Evolutionary conservation across 768 basidiomycete genomes (phyloP).

Genomic region (Lepiota venenata): DNA sequence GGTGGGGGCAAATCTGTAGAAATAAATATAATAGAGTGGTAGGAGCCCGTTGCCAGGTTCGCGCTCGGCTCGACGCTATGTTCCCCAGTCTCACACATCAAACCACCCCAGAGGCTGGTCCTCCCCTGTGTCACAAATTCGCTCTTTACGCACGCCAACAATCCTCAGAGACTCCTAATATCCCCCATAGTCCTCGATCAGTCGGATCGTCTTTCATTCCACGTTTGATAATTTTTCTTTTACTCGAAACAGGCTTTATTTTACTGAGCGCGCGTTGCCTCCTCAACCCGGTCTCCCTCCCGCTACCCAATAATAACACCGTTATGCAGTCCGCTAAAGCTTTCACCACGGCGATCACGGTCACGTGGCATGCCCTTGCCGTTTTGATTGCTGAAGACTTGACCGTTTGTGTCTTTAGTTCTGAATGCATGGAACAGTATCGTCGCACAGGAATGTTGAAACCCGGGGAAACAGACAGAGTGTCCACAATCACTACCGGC

Average conservation of each 20-base stretch:
- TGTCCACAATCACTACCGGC: neutral
- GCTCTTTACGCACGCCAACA: too few species aligned
- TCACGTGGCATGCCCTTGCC: neutral
- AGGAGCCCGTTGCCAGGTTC: too few species aligned
- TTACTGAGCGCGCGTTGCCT: neutral
- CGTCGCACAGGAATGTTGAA: neutral
- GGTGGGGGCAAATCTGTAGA: too few species aligned
- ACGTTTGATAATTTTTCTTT: conserved; percentile 10
- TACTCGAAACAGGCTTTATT: conserved; percentile 4
- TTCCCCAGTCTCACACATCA: too few species aligned
- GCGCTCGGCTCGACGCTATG: too few species aligned
- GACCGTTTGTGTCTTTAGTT: neutral
- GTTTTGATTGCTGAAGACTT: neutral
- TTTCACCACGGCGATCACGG: neutral
- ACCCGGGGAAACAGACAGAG: neutral
- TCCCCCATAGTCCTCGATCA: too few species aligned
- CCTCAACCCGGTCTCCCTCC: neutral
- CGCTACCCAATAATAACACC: neutral
- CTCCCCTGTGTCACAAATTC: too few species aligned
- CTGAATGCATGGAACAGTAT: neutral
- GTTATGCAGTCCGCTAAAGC: neutral
- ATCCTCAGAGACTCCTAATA: too few species aligned
- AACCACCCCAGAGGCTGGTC: too few species aligned
- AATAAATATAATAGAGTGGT: too few species aligned
- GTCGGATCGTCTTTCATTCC: neutral